Evolutionary conservation across 2,329 filamentous ascomycete genomes (phyloP).

Genomic region (Ceratocystis diversiconidia): DNA sequence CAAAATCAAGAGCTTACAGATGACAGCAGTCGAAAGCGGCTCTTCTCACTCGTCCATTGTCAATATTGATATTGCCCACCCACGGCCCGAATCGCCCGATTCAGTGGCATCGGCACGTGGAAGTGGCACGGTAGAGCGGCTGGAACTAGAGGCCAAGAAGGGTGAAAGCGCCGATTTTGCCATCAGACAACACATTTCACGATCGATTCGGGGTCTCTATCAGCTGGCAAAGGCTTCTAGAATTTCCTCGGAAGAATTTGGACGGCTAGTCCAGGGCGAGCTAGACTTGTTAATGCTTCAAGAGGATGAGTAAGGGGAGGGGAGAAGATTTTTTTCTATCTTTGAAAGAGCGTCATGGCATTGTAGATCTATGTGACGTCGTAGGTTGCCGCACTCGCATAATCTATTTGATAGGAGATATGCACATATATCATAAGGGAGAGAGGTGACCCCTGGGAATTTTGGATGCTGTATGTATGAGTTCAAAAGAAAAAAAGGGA

Average conservation of each 20-base stretch:
- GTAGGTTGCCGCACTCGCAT: background rate
- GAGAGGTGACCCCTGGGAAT: too few species aligned
- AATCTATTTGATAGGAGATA: background rate
- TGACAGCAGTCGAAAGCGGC: slow-evolving; percentile 1
- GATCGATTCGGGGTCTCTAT: slow-evolving; percentile 64
- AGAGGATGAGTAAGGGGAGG: slow-evolving; percentile 35
- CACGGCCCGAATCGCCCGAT: slow-evolving; percentile 44
- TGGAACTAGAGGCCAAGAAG: slow-evolving; percentile 41
- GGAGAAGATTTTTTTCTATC: background rate
- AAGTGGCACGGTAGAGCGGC: slow-evolving; percentile 45
- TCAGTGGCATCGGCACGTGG: slow-evolving; percentile 45
- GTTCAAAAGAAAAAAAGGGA: background rate
- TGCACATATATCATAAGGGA: too few species aligned
- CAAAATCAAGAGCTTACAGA: background rate
- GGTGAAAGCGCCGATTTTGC: slow-evolving; percentile 54
- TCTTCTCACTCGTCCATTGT: slow-evolving; percentile 15
- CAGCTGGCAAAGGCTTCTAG: slow-evolving; percentile 54
- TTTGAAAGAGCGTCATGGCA: background rate
- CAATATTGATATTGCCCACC: slow-evolving; percentile 34
- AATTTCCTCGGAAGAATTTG: slow-evolving; percentile 63
- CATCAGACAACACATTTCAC: slow-evolving; percentile 65
- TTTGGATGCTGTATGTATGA: too few species aligned
- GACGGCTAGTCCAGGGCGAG: slow-evolving; percentile 55
- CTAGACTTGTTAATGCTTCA: slow-evolving; percentile 55
- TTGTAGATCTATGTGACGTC: background rate